Evolutionary conservation across 148 eudicot species (phyloP).

Genomic region (Cornus suecica): DNA sequence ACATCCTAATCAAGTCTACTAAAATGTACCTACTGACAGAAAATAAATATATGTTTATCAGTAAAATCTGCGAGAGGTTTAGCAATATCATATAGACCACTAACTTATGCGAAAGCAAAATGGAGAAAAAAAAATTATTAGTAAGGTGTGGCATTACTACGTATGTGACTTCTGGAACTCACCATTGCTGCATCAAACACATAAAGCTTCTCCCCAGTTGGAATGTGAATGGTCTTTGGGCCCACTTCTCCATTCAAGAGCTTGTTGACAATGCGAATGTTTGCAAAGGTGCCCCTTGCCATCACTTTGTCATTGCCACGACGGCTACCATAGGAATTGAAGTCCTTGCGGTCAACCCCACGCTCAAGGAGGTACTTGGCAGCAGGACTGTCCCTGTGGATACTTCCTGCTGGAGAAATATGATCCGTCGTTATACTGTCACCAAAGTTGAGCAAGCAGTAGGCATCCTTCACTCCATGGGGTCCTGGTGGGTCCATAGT

Average conservation of each 20-base stretch:
- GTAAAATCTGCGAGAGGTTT: no score
- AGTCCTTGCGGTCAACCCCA: constrained; percentile 83
- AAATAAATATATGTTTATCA: no score
- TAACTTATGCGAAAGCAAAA: no score
- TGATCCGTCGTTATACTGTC: constrained; percentile 98
- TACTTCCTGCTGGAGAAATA: constrained; percentile 96
- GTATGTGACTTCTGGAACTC: constrained; percentile 13
- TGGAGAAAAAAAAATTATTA: background rate
- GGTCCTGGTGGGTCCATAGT: constrained; percentile 91
- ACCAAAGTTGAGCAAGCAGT: constrained; percentile 85
- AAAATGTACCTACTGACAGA: no score
- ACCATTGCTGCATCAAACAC: constrained; percentile 93
- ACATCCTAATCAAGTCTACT: no score
- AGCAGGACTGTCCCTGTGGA: constrained; percentile 93
- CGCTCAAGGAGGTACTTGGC: constrained; percentile 79
- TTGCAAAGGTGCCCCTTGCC: constrained; percentile 97
- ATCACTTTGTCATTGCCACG: constrained; percentile 95
- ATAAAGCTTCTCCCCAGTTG: constrained; percentile 73
- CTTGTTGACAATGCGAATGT: constrained; percentile 89
- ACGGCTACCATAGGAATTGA: constrained; percentile 94
- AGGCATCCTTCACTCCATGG: constrained; percentile 87
- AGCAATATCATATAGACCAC: no score
- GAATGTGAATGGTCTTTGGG: constrained; percentile 85
- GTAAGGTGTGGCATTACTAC: no score
- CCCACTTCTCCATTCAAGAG: constrained; percentile 89